A percentile compares a stretch with the other conserved stretches of the same genome.
Conservation (phyloP, 352 stramenopile species). For the Phytophthora podocarpi region DNA sequence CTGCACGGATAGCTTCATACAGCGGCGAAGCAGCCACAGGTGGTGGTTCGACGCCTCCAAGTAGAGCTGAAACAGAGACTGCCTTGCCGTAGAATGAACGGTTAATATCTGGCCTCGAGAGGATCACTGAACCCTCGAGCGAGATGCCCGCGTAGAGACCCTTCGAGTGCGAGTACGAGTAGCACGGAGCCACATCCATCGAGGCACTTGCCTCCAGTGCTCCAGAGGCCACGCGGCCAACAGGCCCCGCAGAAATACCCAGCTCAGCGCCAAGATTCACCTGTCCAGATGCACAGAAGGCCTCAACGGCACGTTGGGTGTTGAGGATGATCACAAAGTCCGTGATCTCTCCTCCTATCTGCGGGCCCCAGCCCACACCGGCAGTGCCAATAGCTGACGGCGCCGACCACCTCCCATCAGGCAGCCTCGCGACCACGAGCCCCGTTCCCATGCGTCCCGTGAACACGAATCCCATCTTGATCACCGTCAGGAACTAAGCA, state of each 20-base stretch:
- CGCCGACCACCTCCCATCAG: constrained; percentile 95
- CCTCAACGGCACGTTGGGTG: constrained; percentile 84
- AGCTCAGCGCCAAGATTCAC: constrained; percentile 92
- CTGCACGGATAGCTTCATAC: constrained; percentile 81
- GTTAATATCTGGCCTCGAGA: constrained; percentile 92
- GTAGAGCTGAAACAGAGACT: constrained; percentile 68
- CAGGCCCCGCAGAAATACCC: constrained; percentile 83
- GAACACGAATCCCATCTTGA: constrained; percentile 91
- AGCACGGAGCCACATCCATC: constrained; percentile 87
- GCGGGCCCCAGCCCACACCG: constrained; percentile 89
- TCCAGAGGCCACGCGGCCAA: constrained; percentile 88
- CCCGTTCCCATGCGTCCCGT: constrained; percentile 90
- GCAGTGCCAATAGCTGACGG: constrained; percentile 94
- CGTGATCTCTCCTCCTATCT: constrained; percentile 93
- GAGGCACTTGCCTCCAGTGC: constrained; percentile 76
- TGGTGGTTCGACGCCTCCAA: constrained; percentile 77
- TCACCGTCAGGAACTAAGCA: constrained; percentile 93
- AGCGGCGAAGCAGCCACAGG: constrained; percentile 82
- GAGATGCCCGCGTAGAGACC: constrained; percentile 90
- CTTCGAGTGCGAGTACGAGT: constrained; percentile 93
- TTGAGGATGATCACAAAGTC: constrained; percentile 96
- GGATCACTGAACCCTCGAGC: constrained; percentile 90
- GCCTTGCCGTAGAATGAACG: constrained; percentile 91
- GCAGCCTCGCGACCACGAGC: constrained; percentile 92
- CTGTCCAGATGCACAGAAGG: constrained; percentile 85